phyloP scores from a whole-genome alignment of 306 rosid species.

The Lathyrus oleraceus region DNA sequence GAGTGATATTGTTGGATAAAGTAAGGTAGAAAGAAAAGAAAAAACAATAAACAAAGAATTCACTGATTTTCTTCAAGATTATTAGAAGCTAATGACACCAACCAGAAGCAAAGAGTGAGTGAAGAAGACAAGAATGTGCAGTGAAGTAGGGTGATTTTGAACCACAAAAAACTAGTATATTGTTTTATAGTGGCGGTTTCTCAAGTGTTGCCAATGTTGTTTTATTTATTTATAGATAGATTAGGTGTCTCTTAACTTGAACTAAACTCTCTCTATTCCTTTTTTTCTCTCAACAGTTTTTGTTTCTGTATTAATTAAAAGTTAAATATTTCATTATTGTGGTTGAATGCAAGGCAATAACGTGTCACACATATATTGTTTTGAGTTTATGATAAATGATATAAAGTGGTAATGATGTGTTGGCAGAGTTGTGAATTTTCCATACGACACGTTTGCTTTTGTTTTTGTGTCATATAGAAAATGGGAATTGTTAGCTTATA shows the following conservation, averaged over 20 bases:
- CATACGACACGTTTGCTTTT: neutral
- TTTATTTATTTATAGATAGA: neutral
- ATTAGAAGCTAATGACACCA: no score
- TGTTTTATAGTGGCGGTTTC: neutral
- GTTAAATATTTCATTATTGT: neutral
- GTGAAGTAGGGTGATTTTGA: neutral
- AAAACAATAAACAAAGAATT: neutral
- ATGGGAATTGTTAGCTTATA: no score
- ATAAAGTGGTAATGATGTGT: neutral
- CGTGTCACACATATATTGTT: neutral
- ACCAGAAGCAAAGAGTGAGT: no score
- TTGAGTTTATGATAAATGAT: neutral
- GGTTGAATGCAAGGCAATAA: neutral
- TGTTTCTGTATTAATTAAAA: neutral
- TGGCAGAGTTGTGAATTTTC: neutral
- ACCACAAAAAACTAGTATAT: neutral
- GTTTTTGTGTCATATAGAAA: no score
- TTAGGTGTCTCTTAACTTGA: neutral
- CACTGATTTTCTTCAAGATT: neutral
- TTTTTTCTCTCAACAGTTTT: neutral
- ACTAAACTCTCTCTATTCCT: neutral
- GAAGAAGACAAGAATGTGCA: slow-evolving; percentile 29
- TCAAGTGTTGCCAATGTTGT: neutral
- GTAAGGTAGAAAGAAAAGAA: neutral
- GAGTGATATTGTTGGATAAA: neutral